Evolutionary conservation across 176 grass and related monocot genomes (phyloP).

Genomic region (Pontederia paniculata): DNA sequence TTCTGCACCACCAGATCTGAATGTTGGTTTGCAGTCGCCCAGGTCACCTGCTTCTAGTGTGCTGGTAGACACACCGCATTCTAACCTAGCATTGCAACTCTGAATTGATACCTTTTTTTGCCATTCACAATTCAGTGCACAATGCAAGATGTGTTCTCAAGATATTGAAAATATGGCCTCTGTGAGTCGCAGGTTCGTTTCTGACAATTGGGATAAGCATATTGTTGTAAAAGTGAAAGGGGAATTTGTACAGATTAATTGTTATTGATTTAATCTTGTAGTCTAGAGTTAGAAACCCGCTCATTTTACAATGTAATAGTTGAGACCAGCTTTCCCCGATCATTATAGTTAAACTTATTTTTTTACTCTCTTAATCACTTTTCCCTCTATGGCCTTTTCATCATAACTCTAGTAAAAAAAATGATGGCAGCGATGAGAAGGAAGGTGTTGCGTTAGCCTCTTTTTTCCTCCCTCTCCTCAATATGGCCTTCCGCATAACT

Average conservation of each 20-base stretch:
- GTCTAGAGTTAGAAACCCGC: no score
- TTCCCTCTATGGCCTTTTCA: no score
- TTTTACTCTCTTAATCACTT: no score
- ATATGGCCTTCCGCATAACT: no score
- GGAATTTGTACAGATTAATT: constrained; percentile 57
- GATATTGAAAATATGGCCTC: constrained; percentile 1
- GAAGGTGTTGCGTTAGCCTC: no score
- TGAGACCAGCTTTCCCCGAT: no score
- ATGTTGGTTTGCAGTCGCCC: constrained; percentile 21
- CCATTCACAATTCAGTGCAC: neutral
- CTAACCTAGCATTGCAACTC: constrained; percentile 33
- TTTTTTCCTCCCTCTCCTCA: no score
- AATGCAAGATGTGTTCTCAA: neutral
- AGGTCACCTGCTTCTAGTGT: constrained; percentile 17
- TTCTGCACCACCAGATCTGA: constrained; percentile 16
- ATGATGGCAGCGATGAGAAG: no score
- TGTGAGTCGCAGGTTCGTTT: neutral
- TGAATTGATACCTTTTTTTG: constrained; percentile 23
- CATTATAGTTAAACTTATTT: no score
- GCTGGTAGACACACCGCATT: constrained; percentile 19
- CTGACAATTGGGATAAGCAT: constrained; percentile 31
- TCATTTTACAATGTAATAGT: no score
- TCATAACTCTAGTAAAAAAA: no score
- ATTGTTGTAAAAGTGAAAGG: constrained; percentile 22
- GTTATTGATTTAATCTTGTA: constrained; percentile 6